Evolutionary conservation across 129 eudicot genomes (phyloP).

Genomic region (Arctium minus): DNA sequence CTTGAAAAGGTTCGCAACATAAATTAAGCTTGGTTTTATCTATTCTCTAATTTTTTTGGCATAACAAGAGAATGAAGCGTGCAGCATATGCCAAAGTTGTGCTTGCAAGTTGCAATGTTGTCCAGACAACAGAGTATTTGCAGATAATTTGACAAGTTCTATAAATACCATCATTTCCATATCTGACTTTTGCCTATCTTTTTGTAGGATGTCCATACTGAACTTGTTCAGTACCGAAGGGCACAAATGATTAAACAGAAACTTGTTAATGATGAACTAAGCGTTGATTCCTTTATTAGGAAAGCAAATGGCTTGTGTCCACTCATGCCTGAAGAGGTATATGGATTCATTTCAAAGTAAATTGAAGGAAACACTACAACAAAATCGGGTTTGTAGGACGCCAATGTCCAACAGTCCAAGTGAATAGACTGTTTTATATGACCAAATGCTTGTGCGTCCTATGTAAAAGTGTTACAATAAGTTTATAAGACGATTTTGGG

Average conservation of each 20-base stretch:
- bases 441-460: not conserved
- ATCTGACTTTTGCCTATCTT: not conserved
- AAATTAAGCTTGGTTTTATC: not conserved
- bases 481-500: not conserved
- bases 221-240: constrained; percentile 68
- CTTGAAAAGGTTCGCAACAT: not conserved
- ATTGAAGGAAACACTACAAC: not conserved
- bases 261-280: constrained; percentile 44
- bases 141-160: not conserved
- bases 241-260: constrained; percentile 78
- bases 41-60: not conserved
- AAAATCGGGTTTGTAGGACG: not conserved
- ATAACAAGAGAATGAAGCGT: not conserved
- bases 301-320: constrained; percentile 73
- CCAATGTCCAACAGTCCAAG: not conserved
- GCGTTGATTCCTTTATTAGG: constrained; percentile 54
- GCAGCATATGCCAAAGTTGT: not conserved
- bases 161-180: not conserved
- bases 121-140: not conserved
- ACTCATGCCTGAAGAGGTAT: constrained; percentile 50
- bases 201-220: constrained; percentile 76
- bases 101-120: not conserved
- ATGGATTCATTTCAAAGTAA: not conserved
- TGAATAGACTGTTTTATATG: not conserved
- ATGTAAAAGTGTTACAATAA: not conserved